Conservation (phyloP, 179 eudicot genomes). For the Silene coronaria region DNA sequence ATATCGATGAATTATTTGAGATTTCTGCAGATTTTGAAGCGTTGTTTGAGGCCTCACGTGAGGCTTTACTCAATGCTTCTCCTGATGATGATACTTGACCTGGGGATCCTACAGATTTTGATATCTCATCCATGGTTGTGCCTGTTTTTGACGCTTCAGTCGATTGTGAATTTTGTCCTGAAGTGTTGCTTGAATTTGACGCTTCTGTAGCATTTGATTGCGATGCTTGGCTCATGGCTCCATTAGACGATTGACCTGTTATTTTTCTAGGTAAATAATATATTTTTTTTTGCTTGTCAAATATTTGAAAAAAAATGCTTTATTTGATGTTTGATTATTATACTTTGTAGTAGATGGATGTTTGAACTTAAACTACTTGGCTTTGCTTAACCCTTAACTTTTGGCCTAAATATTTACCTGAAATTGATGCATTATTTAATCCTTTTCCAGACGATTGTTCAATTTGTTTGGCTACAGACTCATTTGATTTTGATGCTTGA, state of each 20-base stretch:
- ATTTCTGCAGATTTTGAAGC: neutral
- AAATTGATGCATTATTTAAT: neutral
- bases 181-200: neutral
- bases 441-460: neutral
- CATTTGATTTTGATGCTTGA: neutral
- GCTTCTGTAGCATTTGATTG: neutral
- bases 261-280: neutral
- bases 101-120: neutral
- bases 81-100: neutral
- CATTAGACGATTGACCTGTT: neutral
- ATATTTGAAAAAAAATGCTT: too few species aligned
- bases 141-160: neutral
- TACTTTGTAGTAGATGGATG: neutral
- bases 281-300: neutral
- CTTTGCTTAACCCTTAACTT: too few species aligned
- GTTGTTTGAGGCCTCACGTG: neutral
- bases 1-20: neutral
- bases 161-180: neutral
- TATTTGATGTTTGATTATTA: neutral
- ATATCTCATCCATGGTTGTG: neutral
- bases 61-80: neutral
- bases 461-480: neutral
- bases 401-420: neutral
- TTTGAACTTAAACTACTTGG: neutral
- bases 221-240: neutral